phyloP scores from a whole-genome alignment of 2,329 filamentous ascomycete species.

The Claviceps paspali region DNA sequence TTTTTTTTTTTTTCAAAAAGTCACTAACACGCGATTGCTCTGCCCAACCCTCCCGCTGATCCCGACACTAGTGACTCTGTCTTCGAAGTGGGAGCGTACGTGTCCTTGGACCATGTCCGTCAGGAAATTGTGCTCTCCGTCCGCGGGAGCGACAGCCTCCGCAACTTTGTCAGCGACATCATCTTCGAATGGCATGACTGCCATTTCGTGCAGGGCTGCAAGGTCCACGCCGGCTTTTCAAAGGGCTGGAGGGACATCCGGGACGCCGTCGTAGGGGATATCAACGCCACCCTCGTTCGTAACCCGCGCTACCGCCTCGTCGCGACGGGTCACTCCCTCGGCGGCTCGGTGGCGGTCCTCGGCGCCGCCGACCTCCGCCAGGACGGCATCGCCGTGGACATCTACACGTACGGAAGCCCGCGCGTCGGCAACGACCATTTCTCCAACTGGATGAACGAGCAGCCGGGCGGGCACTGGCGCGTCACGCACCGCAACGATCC shows the following conservation, averaged over 20 bases:
- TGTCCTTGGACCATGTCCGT: constrained; percentile 32
- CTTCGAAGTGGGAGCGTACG: constrained; percentile 34
- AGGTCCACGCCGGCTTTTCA: constrained; percentile 42
- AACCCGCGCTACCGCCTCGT: constrained; percentile 39
- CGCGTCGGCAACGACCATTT: constrained; percentile 45
- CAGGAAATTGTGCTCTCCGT: constrained; percentile 43
- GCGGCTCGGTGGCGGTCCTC: constrained; percentile 47
- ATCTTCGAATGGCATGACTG: constrained; percentile 17
- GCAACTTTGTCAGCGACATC: constrained; percentile 47
- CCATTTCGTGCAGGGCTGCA: constrained; percentile 25
- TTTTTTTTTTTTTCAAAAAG: too few species aligned
- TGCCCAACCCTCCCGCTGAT: too few species aligned
- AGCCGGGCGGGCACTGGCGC: constrained; percentile 40
- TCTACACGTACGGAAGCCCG: constrained; percentile 54
- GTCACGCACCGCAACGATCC: constrained; percentile 54
- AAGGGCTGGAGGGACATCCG: constrained; percentile 41
- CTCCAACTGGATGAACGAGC: constrained; percentile 35
- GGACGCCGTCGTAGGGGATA: constrained; percentile 22
- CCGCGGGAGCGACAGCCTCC: constrained; percentile 41
- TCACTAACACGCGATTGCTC: too few species aligned
- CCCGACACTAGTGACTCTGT: constrained; percentile 19
- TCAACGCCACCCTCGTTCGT: constrained; percentile 26
- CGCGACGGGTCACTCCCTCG: constrained; percentile 54
- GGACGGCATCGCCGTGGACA: constrained; percentile 28
- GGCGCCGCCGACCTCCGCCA: constrained; percentile 40